These are phyloP conservation scores for Alternaria sp. DNA, from an alignment of 2,329 filamentous ascomycete species.

Conservation along the genomic window DNA sequence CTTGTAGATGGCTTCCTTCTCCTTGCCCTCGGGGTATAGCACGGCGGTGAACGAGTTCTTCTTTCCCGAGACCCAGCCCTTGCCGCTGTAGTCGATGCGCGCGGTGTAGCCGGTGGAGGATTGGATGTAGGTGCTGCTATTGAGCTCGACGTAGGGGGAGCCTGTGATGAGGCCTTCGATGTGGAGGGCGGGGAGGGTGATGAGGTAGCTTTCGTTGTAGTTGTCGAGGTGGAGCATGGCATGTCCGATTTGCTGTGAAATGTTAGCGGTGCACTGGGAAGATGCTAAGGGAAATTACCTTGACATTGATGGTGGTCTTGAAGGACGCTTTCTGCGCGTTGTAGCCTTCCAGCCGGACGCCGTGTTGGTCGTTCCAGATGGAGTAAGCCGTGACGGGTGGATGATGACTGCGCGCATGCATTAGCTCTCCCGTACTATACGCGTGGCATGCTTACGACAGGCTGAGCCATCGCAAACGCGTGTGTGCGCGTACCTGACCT, in stretches of 20 bases:
- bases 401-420: constrained; percentile 68
- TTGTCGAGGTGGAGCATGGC: constrained; percentile 78
- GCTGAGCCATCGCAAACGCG: background rate
- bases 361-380: constrained; percentile 85
- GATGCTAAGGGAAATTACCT: constrained; percentile 47
- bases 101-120: constrained; percentile 86
- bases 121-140: constrained; percentile 82
- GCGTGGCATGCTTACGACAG: background rate
- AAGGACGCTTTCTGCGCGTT: constrained; percentile 97
- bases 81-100: constrained; percentile 91
- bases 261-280: constrained; percentile 2
- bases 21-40: constrained; percentile 72
- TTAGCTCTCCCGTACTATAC: constrained; percentile 14
- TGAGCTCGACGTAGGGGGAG: constrained; percentile 88
- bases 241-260: constrained; percentile 76
- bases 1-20: constrained; percentile 79
- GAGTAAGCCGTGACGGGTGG: constrained; percentile 94
- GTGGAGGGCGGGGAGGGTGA: constrained; percentile 88
- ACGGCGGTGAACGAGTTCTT: constrained; percentile 87
- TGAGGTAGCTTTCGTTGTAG: constrained; percentile 77
- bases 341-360: constrained; percentile 79
- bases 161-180: constrained; percentile 91
- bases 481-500: constrained; percentile 70
- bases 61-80: constrained; percentile 93
- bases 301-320: constrained; percentile 90